Evolutionary conservation across 2,329 filamentous ascomycete genomes (phyloP).

Genomic region (Ophiocordyceps polyrhachis-furcata): DNA sequence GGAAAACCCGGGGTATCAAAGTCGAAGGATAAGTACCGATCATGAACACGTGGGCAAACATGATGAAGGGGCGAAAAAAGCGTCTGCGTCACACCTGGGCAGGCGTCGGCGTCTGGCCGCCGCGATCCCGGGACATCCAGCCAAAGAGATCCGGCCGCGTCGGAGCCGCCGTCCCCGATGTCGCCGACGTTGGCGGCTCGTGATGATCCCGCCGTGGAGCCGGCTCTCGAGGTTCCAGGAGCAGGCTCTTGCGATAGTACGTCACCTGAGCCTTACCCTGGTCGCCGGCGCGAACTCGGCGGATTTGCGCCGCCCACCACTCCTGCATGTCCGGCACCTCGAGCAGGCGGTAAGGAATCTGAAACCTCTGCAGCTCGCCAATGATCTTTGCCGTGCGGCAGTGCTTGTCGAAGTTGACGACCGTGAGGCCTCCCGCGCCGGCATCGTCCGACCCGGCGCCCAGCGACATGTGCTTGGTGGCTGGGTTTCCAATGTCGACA

Average conservation of each 20-base stretch:
- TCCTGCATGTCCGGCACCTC: constrained; percentile 80
- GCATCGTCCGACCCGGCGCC: constrained; percentile 35
- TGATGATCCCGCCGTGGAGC: constrained; percentile 11
- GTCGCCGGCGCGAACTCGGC: constrained; percentile 47
- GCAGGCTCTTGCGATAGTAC: constrained; percentile 65
- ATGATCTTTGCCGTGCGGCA: constrained; percentile 89
- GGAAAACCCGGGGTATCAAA: constrained; percentile 16
- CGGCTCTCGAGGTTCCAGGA: constrained; percentile 58
- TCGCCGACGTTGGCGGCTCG: constrained; percentile 14
- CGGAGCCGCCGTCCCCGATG: constrained; percentile 10
- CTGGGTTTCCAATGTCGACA: constrained; percentile 81
- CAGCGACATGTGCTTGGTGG: constrained; percentile 51
- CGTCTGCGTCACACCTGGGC: constrained; percentile 4
- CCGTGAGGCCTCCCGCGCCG: constrained; percentile 46
- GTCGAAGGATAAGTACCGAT: constrained; percentile 13
- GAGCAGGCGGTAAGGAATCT: constrained; percentile 72
- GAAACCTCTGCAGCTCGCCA: constrained; percentile 85
- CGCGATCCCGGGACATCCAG: constrained; percentile 31
- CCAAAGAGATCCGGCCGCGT: constrained; percentile 25
- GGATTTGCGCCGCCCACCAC: constrained; percentile 73
- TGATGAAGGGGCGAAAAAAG: not conserved
- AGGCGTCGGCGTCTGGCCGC: constrained; percentile 10
- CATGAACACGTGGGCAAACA: constrained; percentile 10
- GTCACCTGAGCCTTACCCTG: constrained; percentile 37
- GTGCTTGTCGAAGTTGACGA: constrained; percentile 98